Base-by-base conservation (phyloP, 129 eudicot species). In the Smallanthus sonchifolius region DNA sequence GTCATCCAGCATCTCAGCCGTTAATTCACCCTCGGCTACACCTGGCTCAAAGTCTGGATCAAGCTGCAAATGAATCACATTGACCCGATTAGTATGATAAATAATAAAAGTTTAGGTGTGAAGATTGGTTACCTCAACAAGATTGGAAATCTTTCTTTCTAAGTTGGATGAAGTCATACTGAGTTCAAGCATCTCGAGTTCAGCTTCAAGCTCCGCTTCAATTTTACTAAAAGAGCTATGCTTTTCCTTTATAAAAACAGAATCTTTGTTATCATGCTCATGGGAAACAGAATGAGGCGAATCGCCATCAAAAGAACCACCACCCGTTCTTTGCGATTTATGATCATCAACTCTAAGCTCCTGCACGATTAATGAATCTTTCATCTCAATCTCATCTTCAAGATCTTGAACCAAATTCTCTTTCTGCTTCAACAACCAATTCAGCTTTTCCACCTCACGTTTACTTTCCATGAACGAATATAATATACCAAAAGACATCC, bases 201-300 rank as follows among this genome's bases (percentile, higher is more conserved):
- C 97, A 74, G 90, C 97, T 91, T 88, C 90, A 72, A 91, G 95
- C 80, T 91, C 97, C 7, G 88, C 87, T 83, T 91, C 97, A 75
- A 91, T 91, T 65, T 72, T 73, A 67, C 91, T 70, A 80, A 84
- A 75, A 37, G 92, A 86, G 32, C 86, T 74, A n/a, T 84, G 88
- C 17, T 87, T 82, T 65, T 70, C 44, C 54, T 63, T 79, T 63
- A 60, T 62, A 67, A 60, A 55, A 77, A 54, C 35, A 59, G 20
- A 67, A 57, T 81, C 86, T 44, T 64, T 17, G 24, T 17, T 65
- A 71, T 43, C 38, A 15, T 7, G 75, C 55, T 77, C 81, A 79
- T 16, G 44, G 13, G 84, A 78, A 76, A 43, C 77, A 30, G 79
- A 74, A 62, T 14, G 52, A 30, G 74, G 37, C 8, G 79, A 82